A percentile compares a stretch with the other conserved stretches of the same genome.
Evolutionary conservation across 306 rosid species (phyloP).

Genomic region (Acacia crassicarpa): DNA sequence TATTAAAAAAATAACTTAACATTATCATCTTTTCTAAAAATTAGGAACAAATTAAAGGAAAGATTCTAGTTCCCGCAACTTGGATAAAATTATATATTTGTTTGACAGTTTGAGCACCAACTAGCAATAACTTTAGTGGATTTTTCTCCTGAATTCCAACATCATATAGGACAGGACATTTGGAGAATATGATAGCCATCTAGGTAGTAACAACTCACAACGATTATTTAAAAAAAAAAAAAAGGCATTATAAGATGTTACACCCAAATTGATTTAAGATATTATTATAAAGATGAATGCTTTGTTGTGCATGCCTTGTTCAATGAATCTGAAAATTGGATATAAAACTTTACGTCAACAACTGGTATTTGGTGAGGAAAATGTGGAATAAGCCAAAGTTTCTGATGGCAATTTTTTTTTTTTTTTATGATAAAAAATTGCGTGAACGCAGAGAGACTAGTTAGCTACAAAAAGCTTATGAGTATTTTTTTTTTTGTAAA

Average conservation of each 20-base stretch:
- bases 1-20: background rate
- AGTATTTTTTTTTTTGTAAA: too few relatives aligned
- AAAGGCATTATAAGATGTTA: conserved; percentile 20
- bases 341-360: conserved; percentile 36
- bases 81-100: background rate
- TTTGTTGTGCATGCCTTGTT: conserved; percentile 31
- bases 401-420: conserved; percentile 17
- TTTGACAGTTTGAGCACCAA: background rate
- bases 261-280: background rate
- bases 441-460: background rate
- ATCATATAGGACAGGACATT: conserved; percentile 25
- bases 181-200: conserved; percentile 23
- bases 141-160: conserved; percentile 21
- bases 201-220: conserved; percentile 13
- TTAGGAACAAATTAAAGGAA: background rate
- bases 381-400: conserved; percentile 22
- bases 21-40: background rate
- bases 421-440: too few relatives aligned
- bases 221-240: background rate
- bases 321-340: conserved; percentile 38
- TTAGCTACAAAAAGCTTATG: too few relatives aligned
- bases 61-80: background rate
- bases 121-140: background rate
- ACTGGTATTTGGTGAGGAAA: conserved; percentile 33
- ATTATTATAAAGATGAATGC: background rate